These are phyloP conservation scores for Wallacemonas collosoma DNA, from an alignment of 208 protist genomes.

Conservation along the genomic window DNA sequence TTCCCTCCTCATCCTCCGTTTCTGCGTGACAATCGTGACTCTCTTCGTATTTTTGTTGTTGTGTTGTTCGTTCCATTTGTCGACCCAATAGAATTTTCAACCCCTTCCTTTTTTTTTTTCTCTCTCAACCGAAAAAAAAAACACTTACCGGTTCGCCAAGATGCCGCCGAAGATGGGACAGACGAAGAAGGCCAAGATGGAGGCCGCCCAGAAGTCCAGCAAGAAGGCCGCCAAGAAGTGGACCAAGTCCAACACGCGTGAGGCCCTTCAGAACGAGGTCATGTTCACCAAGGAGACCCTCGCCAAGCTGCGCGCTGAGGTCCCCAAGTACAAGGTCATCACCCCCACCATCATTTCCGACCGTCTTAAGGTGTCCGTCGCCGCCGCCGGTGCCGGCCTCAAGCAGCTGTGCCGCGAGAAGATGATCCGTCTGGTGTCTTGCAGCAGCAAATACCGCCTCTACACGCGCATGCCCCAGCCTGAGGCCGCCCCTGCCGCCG, in stretches of 20 bases:
- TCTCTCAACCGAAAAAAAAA: neutral
- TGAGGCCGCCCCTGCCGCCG: slow-evolving; percentile 28
- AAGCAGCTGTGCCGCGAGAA: slow-evolving; percentile 88
- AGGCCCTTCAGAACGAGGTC: slow-evolving; percentile 91
- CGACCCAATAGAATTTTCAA: neutral
- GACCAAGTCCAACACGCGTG: slow-evolving; percentile 89
- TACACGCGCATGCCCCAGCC: slow-evolving; percentile 76
- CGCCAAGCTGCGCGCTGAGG: slow-evolving; percentile 84
- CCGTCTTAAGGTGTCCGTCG: slow-evolving; percentile 87
- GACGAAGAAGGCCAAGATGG: slow-evolving; percentile 69
- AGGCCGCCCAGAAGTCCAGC: slow-evolving; percentile 58
- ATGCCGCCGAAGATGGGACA: slow-evolving; percentile 66
- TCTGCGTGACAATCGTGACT: neutral
- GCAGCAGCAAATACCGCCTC: slow-evolving; percentile 77
- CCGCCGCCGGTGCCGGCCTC: slow-evolving; percentile 80
- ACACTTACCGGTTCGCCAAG: slow-evolving; percentile 21
- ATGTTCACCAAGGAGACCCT: slow-evolving; percentile 90
- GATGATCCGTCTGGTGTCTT: slow-evolving; percentile 78
- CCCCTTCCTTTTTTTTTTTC: slow-evolving; percentile 24
- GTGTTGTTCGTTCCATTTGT: slow-evolving; percentile 18
- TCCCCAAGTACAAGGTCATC: slow-evolving; percentile 94
- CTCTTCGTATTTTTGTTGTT: slow-evolving; percentile 4
- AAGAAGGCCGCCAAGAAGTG: slow-evolving; percentile 94
- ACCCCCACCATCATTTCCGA: slow-evolving; percentile 90
- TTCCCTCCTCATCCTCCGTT: too few relatives aligned